Percentiles rank a stretch among this genome's conserved stretches.
phyloP scores from a whole-genome alignment of 352 stramenopile genomes.

The Phytopythium boreale region DNA sequence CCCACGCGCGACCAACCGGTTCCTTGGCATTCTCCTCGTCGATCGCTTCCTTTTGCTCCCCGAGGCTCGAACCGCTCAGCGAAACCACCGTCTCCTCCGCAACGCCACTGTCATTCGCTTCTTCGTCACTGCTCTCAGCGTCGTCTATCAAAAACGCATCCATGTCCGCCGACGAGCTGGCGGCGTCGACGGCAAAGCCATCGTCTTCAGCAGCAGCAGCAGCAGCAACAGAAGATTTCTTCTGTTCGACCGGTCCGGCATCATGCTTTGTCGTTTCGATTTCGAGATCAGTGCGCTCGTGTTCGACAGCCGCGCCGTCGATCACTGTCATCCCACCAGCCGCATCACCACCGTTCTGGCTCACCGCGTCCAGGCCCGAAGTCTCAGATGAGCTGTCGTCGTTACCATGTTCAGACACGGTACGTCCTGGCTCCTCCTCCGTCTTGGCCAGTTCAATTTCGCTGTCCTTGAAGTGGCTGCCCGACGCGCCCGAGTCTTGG shows the following conservation, averaged over 20 bases:
- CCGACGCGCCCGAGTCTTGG: background rate
- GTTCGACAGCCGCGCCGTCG: background rate
- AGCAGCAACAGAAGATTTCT: background rate
- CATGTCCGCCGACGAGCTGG: background rate
- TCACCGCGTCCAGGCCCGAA: background rate
- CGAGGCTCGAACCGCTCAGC: background rate
- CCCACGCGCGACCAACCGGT: background rate
- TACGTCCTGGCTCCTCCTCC: background rate
- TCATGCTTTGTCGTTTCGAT: background rate
- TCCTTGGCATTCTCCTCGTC: background rate
- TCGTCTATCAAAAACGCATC: slow-evolving; percentile 2
- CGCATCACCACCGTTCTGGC: background rate
- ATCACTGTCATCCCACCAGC: background rate
- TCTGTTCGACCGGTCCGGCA: background rate
- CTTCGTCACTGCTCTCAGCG: slow-evolving; percentile 1
- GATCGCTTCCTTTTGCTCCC: background rate
- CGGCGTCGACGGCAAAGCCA: background rate
- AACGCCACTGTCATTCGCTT: background rate
- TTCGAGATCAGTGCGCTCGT: background rate
- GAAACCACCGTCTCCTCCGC: background rate
- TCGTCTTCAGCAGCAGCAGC: background rate
- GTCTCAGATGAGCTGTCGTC: background rate
- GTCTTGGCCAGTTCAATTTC: background rate
- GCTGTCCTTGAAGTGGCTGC: background rate
- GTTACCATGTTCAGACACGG: background rate